A percentile compares a stretch with the other conserved stretches of the same genome.
phyloP scores from a whole-genome alignment of 2,329 filamentous ascomycete species.

The Talaromyces sp. region DNA sequence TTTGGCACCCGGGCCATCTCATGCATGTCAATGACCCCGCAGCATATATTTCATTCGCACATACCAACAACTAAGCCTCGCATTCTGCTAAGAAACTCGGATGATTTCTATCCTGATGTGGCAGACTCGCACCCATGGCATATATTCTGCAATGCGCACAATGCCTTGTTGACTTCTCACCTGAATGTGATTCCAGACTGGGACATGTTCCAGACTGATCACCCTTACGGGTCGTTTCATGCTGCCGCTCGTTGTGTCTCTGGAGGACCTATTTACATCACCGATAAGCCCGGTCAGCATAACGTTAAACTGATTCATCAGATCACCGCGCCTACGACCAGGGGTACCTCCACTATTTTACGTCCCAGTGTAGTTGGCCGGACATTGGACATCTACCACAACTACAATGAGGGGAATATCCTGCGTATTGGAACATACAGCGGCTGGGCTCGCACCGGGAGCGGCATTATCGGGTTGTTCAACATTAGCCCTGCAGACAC shows the following conservation, averaged over 20 bases:
- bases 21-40: conserved; percentile 90
- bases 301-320: conserved; percentile 69
- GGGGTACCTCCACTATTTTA: conserved; percentile 73
- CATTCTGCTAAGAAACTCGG: conserved; percentile 78
- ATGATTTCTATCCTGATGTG: conserved; percentile 82
- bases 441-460: conserved; percentile 63
- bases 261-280: conserved; percentile 92
- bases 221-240: conserved; percentile 74
- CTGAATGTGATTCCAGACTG: conserved; percentile 84
- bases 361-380: conserved; percentile 72
- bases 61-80: conserved; percentile 70
- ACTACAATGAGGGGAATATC: conserved; percentile 67
- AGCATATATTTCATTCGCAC: conserved; percentile 80
- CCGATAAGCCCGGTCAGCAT: conserved; percentile 80
- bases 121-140: conserved; percentile 87
- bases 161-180: conserved; percentile 74
- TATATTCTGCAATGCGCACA: conserved; percentile 90
- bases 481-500: conserved; percentile 64
- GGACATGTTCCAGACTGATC: conserved; percentile 69
- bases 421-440: conserved; percentile 78
- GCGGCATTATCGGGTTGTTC: conserved; percentile 76
- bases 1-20: conserved; percentile 77
- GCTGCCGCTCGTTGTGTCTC: conserved; percentile 85
- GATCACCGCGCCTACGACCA: conserved; percentile 71
- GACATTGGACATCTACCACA: conserved; percentile 67